Conservation (phyloP, 306 rosid species). For the Cajanus cajan region DNA sequence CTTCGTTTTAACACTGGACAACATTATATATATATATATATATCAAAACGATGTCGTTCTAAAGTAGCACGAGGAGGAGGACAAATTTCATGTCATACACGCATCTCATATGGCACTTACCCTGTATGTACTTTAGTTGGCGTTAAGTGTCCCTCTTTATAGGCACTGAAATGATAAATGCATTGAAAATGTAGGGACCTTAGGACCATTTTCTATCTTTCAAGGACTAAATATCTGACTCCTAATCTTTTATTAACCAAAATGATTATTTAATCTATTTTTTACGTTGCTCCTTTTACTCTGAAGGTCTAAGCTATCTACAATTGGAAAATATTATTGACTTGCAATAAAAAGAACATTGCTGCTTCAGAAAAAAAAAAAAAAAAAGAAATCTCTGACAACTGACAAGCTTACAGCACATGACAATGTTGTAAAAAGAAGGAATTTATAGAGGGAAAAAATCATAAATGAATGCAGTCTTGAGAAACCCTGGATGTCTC, state of each 20-base stretch:
- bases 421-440: background rate
- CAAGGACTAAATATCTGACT: background rate
- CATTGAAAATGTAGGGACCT: background rate
- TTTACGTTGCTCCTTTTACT: too few species aligned
- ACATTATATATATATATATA: too few species aligned
- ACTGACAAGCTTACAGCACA: background rate
- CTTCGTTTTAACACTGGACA: too few species aligned
- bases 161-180: too few species aligned
- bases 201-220: background rate
- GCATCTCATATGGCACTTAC: too few species aligned
- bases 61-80: too few species aligned
- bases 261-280: too few species aligned
- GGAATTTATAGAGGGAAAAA: conserved; percentile 3
- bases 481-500: background rate
- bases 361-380: background rate
- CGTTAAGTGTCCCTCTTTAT: too few species aligned
- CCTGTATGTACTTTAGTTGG: too few species aligned
- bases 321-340: background rate
- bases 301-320: background rate
- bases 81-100: too few species aligned
- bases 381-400: background rate
- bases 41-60: too few species aligned
- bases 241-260: background rate
- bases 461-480: background rate
- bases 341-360: background rate